Conservation (phyloP, 2,329 filamentous ascomycete species). For the Phaeosphaeriaceae sp. region DNA sequence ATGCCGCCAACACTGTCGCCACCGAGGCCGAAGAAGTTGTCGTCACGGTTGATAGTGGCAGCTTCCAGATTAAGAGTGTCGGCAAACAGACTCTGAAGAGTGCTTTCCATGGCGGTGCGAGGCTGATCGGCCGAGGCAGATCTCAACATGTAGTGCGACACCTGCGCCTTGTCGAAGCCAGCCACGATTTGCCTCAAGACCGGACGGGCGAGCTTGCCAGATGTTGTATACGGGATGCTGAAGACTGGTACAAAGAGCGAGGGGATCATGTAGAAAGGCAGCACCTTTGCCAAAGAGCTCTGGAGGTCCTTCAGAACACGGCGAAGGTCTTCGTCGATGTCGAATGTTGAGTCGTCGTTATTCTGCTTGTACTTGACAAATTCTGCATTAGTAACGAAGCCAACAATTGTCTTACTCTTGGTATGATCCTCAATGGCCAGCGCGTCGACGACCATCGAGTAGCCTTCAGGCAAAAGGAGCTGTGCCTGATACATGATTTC, state of each 20-base stretch:
- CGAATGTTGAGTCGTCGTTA: constrained; percentile 10
- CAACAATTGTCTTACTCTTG: constrained; percentile 18
- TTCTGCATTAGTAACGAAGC: constrained; percentile 15
- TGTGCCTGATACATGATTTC: constrained; percentile 34
- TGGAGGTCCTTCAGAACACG: constrained; percentile 11
- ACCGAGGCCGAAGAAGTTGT: constrained; percentile 19
- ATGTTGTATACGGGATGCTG: constrained; percentile 45
- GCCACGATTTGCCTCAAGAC: constrained; percentile 13
- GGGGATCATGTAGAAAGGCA: constrained; percentile 51
- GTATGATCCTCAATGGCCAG: constrained; percentile 19
- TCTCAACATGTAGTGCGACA: constrained; percentile 21
- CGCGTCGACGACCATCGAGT: constrained; percentile 12
- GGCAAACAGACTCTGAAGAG: constrained; percentile 12
- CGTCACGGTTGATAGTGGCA: constrained; percentile 10
- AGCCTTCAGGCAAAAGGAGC: constrained; percentile 14
- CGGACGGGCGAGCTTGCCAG: constrained; percentile 37
- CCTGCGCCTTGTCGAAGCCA: constrained; percentile 9
- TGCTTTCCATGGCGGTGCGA: constrained; percentile 12
- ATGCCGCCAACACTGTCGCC: constrained; percentile 17
- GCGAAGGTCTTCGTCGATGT: constrained; percentile 14
- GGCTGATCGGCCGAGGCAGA: constrained; percentile 12
- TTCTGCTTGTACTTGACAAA: constrained; percentile 8
- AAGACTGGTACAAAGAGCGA: constrained; percentile 48
- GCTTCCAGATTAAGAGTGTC: constrained; percentile 1
- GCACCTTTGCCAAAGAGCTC: constrained; percentile 17